These are phyloP conservation scores for Cucumis melo DNA, from an alignment of 306 rosid genomes.

Conservation along the genomic window DNA sequence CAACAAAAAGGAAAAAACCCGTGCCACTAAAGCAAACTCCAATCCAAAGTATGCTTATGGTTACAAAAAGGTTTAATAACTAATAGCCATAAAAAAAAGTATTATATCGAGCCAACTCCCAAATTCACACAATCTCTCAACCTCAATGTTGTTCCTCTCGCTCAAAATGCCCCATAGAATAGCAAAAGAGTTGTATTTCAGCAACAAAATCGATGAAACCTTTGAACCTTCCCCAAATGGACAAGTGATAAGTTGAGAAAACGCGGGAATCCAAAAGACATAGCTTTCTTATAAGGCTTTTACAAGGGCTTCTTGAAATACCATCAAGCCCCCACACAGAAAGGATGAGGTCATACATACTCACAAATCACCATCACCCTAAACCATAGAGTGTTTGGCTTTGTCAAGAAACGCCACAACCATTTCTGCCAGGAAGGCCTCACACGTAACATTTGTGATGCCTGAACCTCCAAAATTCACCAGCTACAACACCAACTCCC, in stretches of 20 bases:
- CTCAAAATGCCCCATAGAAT: neutral
- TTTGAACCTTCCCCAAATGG: neutral
- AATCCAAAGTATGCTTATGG: neutral
- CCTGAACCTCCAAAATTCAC: too few species aligned
- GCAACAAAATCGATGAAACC: neutral
- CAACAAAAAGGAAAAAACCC: neutral
- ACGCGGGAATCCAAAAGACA: neutral
- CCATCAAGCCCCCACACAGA: neutral
- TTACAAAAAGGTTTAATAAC: neutral
- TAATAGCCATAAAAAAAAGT: neutral
- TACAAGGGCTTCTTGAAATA: neutral
- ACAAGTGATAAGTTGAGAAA: neutral
- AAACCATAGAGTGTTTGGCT: too few species aligned
- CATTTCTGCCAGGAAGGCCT: too few species aligned
- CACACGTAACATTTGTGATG: too few species aligned
- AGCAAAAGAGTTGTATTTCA: neutral
- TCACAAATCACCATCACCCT: too few species aligned
- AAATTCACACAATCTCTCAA: neutral
- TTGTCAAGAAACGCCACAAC: too few species aligned
- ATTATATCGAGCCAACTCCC: neutral
- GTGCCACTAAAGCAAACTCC: neutral
- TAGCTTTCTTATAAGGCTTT: neutral
- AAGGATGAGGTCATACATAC: too few species aligned
- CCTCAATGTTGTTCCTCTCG: neutral
- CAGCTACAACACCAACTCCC: too few species aligned